A percentile compares a stretch with the other conserved stretches of the same genome.
Evolutionary conservation across 2,329 filamentous ascomycete species (phyloP).

Genomic region (Ceratocystiopsis sp.): DNA sequence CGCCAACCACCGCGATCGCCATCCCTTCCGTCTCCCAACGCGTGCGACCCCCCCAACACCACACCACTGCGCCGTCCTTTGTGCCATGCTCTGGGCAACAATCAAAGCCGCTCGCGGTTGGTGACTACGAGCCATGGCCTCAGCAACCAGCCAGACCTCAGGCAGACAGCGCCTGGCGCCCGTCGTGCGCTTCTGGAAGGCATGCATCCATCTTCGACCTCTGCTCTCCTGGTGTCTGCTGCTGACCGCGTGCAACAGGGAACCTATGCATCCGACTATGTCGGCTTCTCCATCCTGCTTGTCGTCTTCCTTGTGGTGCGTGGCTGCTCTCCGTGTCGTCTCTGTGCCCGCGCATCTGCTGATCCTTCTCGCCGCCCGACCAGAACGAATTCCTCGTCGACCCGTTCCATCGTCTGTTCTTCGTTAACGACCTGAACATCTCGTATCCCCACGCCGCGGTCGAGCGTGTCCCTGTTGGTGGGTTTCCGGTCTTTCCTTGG

Average conservation of each 20-base stretch:
- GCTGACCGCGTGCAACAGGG: slow-evolving; percentile 27
- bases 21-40: too few species aligned
- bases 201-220: slow-evolving; percentile 9
- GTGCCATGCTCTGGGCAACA: slow-evolving; percentile 20
- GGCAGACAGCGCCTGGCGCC: slow-evolving; percentile 11
- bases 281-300: slow-evolving; percentile 58
- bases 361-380: background rate
- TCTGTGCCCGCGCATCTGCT: too few species aligned
- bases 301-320: slow-evolving; percentile 45
- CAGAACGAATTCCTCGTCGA: slow-evolving; percentile 52
- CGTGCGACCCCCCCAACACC: background rate
- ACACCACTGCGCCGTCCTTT: background rate
- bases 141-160: slow-evolving; percentile 5
- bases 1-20: too few species aligned
- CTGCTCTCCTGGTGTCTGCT: too few species aligned
- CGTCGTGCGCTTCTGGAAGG: slow-evolving; percentile 30
- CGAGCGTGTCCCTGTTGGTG: slow-evolving; percentile 68
- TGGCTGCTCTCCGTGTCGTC: background rate
- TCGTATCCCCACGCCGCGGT: slow-evolving; percentile 71
- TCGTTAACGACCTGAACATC: slow-evolving; percentile 66
- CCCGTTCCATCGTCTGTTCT: slow-evolving; percentile 92
- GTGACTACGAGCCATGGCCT: slow-evolving; percentile 27
- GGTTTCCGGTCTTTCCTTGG: slow-evolving; percentile 15
- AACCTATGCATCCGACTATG: slow-evolving; percentile 78
- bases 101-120: slow-evolving; percentile 22